Evolutionary conservation across 2,329 filamentous ascomycete genomes (phyloP), one percentile per base, ranked within the genome.

Genomic region (Diaporthe citri): DNA sequence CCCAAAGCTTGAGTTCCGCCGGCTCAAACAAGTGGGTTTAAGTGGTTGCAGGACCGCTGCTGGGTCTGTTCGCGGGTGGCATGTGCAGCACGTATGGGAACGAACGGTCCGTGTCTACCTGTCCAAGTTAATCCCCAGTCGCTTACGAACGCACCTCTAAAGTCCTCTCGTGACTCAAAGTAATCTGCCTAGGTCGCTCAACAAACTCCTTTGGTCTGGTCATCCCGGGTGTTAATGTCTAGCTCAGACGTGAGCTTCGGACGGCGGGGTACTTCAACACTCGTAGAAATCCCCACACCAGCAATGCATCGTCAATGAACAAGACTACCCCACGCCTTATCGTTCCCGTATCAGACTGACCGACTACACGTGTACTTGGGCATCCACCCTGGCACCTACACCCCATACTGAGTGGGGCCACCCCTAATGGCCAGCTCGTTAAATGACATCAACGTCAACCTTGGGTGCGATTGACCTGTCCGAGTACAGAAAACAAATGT

Each of bases 281-380:
- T 39, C 15, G 6, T 9, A 20, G 8, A 25, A 41, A 12, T n/a
- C 34, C 48, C 64, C 71, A 72, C 57, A 55, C 57, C 59, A 60
- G 59, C 57, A 64, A n/a, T 28, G 51, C 41, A 71, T 71, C 69
- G 46, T 71, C 59, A 28, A 56, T n/a, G 51, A 56, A 25, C 64
- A 31, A 28, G 13, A 43, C 36, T 43, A 59, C 70, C 57, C 71
- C 71, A 72, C 71, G 71, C 57, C 71, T 72, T 72, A 72, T 72
- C 71, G 46, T 64, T 36, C 71, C 48, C 71, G 59, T 62, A 72
- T 59, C 51, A 48, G 39, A n/a, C 60, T 48, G 60, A 48, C 60
- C 60, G 41, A 64, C 60, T 20, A 57, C 4, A 36, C 36, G 36
- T 39, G 36, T 43, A 60, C 56, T 41, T 17, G 56, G 20, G 56